Evolutionary conservation across 2,329 filamentous ascomycete species (phyloP), one percentile per base, ranked within the genome.

Genomic region (Ceratocystis cacaofunesta): DNA sequence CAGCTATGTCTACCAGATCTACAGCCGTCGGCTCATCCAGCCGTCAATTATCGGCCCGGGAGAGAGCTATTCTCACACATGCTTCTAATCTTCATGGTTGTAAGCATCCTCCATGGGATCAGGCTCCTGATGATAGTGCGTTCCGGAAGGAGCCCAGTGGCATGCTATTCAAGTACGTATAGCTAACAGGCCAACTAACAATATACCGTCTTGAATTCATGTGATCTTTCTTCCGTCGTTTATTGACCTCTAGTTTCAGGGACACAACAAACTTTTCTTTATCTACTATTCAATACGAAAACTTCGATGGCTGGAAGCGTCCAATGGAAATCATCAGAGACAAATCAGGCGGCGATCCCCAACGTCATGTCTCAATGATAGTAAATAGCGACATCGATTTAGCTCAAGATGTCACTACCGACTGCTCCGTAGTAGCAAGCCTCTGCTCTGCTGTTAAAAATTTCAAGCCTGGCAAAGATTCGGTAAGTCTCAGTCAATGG

Each of bases 391-490:
- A 82, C 15, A 85, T 89, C 68, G 92, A 99, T 74, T 81, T 99
- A 6, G 91, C 96, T 2, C 94, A 99, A 75, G 94, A 99, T 74
- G 85, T 95, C 67, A 92, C 92, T 4, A 95, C 92, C 0, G 94
- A 99, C 74, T 99, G 94, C 73, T 97, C 94, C 1, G 92, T 99
- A 2, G 92, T 99, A 32, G 94, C 94, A 17, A 96, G 94, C 73
- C 80, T 99, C 5, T 96, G 92, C 72, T 91, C 92, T 30, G 86
- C 84, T 28, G 85, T 87, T 68, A 85, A 86, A 50, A 82, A 89
- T 69, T 80, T 86, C 7, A 81, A 86, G 68, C 85, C 85, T 19
- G 87, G 87, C 1, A 82, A 87, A 73, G 79, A 81, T 46, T 85
- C 86, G 73, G 88, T 90, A 78, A 69, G 77, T 71, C 30, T 62